Conservation (phyloP, 306 rosid species). For the barrel medic (Medicago truncatula) region MtrunA17r5.0-ANR NC_053048.1:375501-376000, state of each 20-base stretch:
- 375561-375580: too few species aligned
- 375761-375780: background rate
- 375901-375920: background rate
- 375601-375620: too few species aligned
- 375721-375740: too few species aligned
- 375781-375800: background rate
- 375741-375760: background rate
- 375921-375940: background rate
- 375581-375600: too few species aligned
- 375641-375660: too few species aligned
- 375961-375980: background rate
- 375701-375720: background rate
- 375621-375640: too few species aligned
- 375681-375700: background rate
- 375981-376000: background rate
- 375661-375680: background rate
- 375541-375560: too few species aligned
- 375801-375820: background rate
- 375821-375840: background rate
- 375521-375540: too few species aligned
- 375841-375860: background rate
- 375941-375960: background rate
- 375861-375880: constrained; percentile 6
- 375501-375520: too few species aligned
- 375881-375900: background rate